Conservation (phyloP, 169 alveolate genomes). For the Plasmodium cynomolgi region DNA sequence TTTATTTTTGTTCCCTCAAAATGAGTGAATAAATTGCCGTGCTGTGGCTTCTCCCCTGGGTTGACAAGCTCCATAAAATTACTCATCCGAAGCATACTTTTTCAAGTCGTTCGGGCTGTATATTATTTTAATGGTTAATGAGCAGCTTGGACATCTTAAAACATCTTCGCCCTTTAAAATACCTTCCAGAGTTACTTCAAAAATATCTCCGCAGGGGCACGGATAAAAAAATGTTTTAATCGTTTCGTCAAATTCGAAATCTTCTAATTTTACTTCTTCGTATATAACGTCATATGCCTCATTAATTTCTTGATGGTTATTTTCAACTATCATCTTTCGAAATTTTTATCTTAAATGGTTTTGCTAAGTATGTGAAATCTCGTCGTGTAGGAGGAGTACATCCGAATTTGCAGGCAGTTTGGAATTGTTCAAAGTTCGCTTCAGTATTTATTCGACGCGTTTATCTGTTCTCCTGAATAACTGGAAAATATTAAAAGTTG, state of each 20-base stretch:
- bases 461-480: not conserved
- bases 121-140: slow-evolving; percentile 84
- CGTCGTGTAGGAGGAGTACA: not conserved
- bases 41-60: not conserved
- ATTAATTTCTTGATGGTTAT: slow-evolving; percentile 8
- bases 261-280: slow-evolving; percentile 91
- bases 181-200: slow-evolving; percentile 82
- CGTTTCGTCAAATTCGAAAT: slow-evolving; percentile 87
- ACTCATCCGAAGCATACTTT: slow-evolving; percentile 22
- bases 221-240: slow-evolving; percentile 85
- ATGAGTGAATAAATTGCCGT: not conserved
- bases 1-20: not conserved
- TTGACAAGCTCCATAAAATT: not conserved
- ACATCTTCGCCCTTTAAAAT: slow-evolving; percentile 78
- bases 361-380: not conserved
- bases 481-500: not conserved
- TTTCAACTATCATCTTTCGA: slow-evolving; percentile 72
- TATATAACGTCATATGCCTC: slow-evolving; percentile 77
- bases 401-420: not conserved
- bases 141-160: slow-evolving; percentile 90
- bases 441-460: not conserved
- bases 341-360: not conserved
- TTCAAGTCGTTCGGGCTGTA: slow-evolving; percentile 52
- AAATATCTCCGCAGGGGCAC: slow-evolving; percentile 92
- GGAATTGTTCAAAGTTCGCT: not conserved